Evolutionary conservation across 2,329 filamentous ascomycete species (phyloP), one percentile per base, ranked within the genome.

Genomic region (Phialophora verrucosa): DNA sequence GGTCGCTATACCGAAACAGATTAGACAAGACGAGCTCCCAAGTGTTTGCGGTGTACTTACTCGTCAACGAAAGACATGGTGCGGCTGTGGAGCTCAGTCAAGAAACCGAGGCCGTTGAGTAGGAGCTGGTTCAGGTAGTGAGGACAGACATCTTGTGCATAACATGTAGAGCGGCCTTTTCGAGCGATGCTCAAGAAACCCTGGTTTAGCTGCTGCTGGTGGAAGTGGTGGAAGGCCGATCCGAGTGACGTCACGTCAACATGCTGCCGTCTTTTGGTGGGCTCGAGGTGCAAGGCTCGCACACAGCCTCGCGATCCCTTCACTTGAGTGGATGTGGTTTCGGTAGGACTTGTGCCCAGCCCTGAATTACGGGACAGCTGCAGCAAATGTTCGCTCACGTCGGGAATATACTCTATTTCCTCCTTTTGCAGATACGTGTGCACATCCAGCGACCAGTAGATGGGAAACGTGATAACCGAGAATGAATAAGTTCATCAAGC

Each of bases 1-100:
- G 78, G 72, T 87, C 85, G 75, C 84, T 86, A 59, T 44, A 56
- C 49, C n/a, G 44, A 50, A 23, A 55, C 17, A 7, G 10, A 17
- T 71, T 53, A 68, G 63, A 25, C 6, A 17, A n/a, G 29, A 12
- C 6, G 49, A 55, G 29, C 29, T 35, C 29, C 17, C 29, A 25
- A 25, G n/a, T 35, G 25, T 8, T 23, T 7, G n/a, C 23, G 25
- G 23, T 14, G 29, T 10, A 35, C 44, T 20, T 20, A 68, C 66
- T 68, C 66, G 53, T 66, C 63, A 50, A 70, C 62, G 61, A 70
- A 69, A 27, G 68, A 69, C 68, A 70, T 70, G 27, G 12, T 29
- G 29, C 17, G 27, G 23, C 17, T 25, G n/a, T 35, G n/a, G 17
- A 17, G 17, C n/a, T 35, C 53, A 8, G 14, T 55, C 29, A 32